Evolutionary conservation across 768 basidiomycete genomes (phyloP).

Genomic region (Dictyophora rubrovolvata): DNA sequence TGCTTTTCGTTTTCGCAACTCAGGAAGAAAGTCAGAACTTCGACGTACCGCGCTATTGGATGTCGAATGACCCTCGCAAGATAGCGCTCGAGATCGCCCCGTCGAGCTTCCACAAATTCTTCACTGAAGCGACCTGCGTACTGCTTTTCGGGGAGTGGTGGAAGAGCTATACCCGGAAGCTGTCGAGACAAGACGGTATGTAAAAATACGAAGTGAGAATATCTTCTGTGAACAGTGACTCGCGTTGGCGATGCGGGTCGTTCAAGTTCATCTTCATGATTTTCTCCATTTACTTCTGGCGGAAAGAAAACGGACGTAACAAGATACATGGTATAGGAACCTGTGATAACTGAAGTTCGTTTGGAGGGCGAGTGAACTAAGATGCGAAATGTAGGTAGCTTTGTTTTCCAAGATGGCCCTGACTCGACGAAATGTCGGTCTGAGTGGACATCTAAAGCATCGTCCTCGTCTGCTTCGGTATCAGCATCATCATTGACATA

Average conservation of each 20-base stretch:
- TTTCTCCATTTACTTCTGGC: slow-evolving; percentile 11
- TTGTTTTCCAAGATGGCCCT: slow-evolving; percentile 64
- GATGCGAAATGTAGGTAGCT: slow-evolving; percentile 61
- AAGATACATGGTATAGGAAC: slow-evolving; percentile 65
- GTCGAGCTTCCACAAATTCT: slow-evolving; percentile 73
- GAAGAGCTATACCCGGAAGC: slow-evolving; percentile 68
- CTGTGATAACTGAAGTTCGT: slow-evolving; percentile 51
- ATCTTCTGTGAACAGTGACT: slow-evolving; percentile 72
- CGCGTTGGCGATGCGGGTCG: slow-evolving; percentile 32
- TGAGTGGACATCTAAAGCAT: slow-evolving; percentile 18
- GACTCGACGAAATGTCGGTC: slow-evolving; percentile 64
- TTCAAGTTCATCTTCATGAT: slow-evolving; percentile 11
- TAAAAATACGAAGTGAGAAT: slow-evolving; percentile 74
- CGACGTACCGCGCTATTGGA: slow-evolving; percentile 67
- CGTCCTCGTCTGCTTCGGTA: slow-evolving; percentile 28
- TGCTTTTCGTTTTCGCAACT: slow-evolving; percentile 75
- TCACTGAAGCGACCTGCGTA: slow-evolving; percentile 72
- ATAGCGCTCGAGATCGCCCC: slow-evolving; percentile 76
- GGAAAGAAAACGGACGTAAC: slow-evolving; percentile 63
- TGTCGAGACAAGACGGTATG: slow-evolving; percentile 59
- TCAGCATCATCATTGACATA: slow-evolving; percentile 6
- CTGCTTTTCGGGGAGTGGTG: slow-evolving; percentile 78
- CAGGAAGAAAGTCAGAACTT: slow-evolving; percentile 72
- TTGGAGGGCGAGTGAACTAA: slow-evolving; percentile 78
- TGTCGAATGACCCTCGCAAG: slow-evolving; percentile 60